phyloP scores from a whole-genome alignment of 371 early-diverging fungal species.

The Lichtheimia corymbifera region DNA sequence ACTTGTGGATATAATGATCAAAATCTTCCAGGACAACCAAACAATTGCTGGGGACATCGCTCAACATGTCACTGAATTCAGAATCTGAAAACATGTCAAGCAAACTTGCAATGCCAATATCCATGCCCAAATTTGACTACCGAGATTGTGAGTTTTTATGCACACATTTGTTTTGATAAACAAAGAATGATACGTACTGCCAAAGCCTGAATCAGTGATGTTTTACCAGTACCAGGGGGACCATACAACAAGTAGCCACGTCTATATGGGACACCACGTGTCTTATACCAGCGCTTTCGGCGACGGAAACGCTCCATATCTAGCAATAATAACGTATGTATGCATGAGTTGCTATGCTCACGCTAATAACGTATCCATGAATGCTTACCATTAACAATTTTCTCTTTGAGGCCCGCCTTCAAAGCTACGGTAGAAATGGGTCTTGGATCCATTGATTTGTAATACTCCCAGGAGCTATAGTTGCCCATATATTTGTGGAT shows the following conservation, averaged over 20 bases:
- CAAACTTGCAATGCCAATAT: slow-evolving; percentile 88
- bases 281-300: slow-evolving; percentile 73
- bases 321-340: not conserved
- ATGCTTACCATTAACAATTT: slow-evolving; percentile 24
- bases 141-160: not conserved
- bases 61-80: slow-evolving; percentile 78
- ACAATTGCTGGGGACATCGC: slow-evolving; percentile 83
- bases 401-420: slow-evolving; percentile 34
- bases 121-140: slow-evolving; percentile 75
- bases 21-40: slow-evolving; percentile 96
- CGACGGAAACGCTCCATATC: slow-evolving; percentile 37
- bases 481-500: slow-evolving; percentile 17
- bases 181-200: slow-evolving; percentile 51
- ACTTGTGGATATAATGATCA: slow-evolving; percentile 60
- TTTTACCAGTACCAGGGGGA: slow-evolving; percentile 70
- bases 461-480: slow-evolving; percentile 9
- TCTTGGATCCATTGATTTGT: slow-evolving; percentile 28
- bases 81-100: slow-evolving; percentile 83
- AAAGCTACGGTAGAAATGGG: slow-evolving; percentile 29
- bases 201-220: slow-evolving; percentile 62
- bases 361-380: not conserved
- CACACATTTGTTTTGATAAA: slow-evolving; percentile 15
- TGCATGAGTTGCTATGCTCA: not conserved
- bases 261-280: slow-evolving; percentile 90
- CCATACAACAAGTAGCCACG: slow-evolving; percentile 76